A percentile compares a stretch with the other conserved stretches of the same genome.
Evolutionary conservation across 2,329 filamentous ascomycete genomes (phyloP).

Genomic region (Phialophora tarda): DNA sequence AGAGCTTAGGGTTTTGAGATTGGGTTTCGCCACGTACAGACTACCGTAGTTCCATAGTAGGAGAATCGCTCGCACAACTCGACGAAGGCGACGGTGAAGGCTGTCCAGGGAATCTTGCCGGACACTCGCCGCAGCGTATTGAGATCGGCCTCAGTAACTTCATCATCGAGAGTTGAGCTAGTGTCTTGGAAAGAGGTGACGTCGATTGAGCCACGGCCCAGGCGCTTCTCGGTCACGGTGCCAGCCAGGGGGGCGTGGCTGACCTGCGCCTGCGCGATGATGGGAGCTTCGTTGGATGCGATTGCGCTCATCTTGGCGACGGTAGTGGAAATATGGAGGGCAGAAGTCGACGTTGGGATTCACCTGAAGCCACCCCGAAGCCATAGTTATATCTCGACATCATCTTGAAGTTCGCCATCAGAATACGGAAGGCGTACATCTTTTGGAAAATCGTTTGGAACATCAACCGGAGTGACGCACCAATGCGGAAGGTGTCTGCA

Average conservation of each 20-base stretch:
- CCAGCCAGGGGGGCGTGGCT: constrained; percentile 25
- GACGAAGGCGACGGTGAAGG: constrained; percentile 38
- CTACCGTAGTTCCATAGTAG: constrained; percentile 39
- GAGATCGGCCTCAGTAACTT: constrained; percentile 39
- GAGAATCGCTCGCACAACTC: constrained; percentile 41
- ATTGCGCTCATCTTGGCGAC: constrained; percentile 31
- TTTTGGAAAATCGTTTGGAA: constrained; percentile 8
- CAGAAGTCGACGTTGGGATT: background rate
- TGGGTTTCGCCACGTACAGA: constrained; percentile 22
- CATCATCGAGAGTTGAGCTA: constrained; percentile 20
- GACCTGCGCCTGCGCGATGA: constrained; percentile 32
- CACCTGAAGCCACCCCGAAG: background rate
- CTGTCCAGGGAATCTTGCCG: constrained; percentile 37
- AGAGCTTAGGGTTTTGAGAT: constrained; percentile 61
- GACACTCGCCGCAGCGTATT: constrained; percentile 36
- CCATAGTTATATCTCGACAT: constrained; percentile 16
- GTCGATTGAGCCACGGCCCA: constrained; percentile 32
- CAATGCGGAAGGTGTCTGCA: constrained; percentile 31
- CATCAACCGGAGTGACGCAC: constrained; percentile 21
- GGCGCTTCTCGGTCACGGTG: constrained; percentile 28
- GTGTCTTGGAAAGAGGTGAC: constrained; percentile 19
- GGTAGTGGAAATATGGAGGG: background rate
- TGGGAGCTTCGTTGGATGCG: constrained; percentile 31
- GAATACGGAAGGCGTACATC: constrained; percentile 5
- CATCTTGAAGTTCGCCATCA: constrained; percentile 5